Evolutionary conservation across 2,329 filamentous ascomycete species (phyloP).

Genomic region (Neurospora sp.): DNA sequence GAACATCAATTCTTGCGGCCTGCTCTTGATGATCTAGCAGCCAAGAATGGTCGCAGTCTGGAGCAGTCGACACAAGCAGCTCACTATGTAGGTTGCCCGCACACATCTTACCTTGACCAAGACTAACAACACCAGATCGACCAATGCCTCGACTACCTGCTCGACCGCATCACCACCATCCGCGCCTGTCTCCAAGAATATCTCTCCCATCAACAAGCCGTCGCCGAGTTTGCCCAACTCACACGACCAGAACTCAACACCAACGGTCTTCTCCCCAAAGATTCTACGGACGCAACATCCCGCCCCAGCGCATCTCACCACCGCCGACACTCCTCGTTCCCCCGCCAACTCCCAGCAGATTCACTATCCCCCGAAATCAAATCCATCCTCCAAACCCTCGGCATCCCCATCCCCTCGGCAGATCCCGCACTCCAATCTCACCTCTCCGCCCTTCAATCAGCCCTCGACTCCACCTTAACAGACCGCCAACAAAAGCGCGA

Average conservation of each 20-base stretch:
- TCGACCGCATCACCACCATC: constrained; percentile 29
- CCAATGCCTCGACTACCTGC: constrained; percentile 40
- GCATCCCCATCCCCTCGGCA: not conserved
- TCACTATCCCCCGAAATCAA: not conserved
- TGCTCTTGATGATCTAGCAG: constrained; percentile 36
- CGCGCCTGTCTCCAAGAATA: not conserved
- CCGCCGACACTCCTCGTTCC: not conserved
- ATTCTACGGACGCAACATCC: not conserved
- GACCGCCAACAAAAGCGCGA: constrained; percentile 33
- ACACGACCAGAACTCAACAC: not conserved
- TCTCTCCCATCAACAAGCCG: not conserved
- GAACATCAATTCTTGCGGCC: constrained; percentile 58
- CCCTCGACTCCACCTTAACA: constrained; percentile 22
- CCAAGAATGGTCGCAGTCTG: constrained; percentile 33
- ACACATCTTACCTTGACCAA: not conserved
- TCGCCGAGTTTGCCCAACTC: not conserved
- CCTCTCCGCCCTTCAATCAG: not conserved
- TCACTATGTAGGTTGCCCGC: constrained; percentile 34
- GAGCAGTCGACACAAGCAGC: constrained; percentile 36
- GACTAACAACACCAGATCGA: constrained; percentile 32
- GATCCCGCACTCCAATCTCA: not conserved
- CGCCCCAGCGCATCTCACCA: not conserved
- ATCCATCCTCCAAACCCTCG: not conserved
- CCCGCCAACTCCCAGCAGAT: not conserved
- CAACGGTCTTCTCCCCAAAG: not conserved